Conservation (phyloP, 2,329 filamentous ascomycete genomes). For the Colletotrichum tabaci region DNA sequence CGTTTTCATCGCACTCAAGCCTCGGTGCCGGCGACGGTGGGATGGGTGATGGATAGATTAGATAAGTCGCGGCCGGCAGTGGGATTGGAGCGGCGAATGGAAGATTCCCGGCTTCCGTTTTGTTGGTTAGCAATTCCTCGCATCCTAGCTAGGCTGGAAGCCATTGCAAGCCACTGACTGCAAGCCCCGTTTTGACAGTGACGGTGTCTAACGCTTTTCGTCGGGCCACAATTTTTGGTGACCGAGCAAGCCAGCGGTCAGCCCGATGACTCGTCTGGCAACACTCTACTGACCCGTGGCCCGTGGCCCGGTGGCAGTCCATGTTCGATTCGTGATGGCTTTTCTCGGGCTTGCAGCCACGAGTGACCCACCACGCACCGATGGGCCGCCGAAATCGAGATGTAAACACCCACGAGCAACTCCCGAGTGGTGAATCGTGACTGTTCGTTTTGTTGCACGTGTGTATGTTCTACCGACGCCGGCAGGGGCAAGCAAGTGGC, state of each 20-base stretch:
- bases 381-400: conserved; percentile 33
- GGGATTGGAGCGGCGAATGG: background rate
- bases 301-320: background rate
- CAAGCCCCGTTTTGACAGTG: conserved; percentile 37
- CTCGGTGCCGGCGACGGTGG: conserved; percentile 28
- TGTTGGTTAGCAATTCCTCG: background rate
- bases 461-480: conserved; percentile 5
- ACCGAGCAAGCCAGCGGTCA: background rate
- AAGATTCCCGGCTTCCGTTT: background rate
- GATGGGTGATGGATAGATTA: conserved; percentile 12
- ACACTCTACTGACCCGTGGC: background rate
- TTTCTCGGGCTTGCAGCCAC: background rate
- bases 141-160: background rate
- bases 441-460: too few species aligned
- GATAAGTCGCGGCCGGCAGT: conserved; percentile 16
- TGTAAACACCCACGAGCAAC: conserved; percentile 17
- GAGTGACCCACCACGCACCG: background rate
- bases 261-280: background rate
- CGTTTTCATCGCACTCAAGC: background rate
- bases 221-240: conserved; percentile 17
- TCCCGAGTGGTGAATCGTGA: conserved; percentile 7
- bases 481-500: conserved; percentile 18
- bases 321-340: conserved; percentile 19
- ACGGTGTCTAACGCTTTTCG: conserved; percentile 27
- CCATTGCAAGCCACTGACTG: conserved; percentile 36